Evolutionary conservation across 192 early-diverging fungal genomes (phyloP).

Genomic region (Backusella psychrophila): DNA sequence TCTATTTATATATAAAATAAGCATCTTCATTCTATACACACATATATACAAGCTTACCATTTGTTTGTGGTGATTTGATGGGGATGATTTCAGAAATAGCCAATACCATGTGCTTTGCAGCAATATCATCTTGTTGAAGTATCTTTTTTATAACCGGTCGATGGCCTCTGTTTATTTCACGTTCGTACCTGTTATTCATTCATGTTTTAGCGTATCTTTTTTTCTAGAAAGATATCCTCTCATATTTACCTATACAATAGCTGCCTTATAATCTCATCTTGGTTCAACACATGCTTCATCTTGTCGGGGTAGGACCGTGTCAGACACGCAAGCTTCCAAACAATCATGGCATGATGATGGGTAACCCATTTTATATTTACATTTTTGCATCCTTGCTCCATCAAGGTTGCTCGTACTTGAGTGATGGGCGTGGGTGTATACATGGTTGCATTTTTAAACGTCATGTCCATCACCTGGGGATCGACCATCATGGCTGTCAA

Average conservation of each 20-base stretch:
- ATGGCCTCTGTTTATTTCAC: constrained; percentile 61
- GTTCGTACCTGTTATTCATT: constrained; percentile 53
- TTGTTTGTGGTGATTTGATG: neutral
- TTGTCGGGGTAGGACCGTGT: constrained; percentile 51
- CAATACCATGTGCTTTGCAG: constrained; percentile 57
- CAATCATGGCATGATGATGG: constrained; percentile 69
- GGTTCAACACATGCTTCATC: constrained; percentile 37
- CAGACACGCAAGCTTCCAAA: constrained; percentile 71
- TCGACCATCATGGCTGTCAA: constrained; percentile 2
- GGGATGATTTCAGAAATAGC: constrained; percentile 50
- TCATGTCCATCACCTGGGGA: constrained; percentile 28
- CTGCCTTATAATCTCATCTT: constrained; percentile 46
- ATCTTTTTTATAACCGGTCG: constrained; percentile 61
- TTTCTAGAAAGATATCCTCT: neutral
- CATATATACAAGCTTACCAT: neutral
- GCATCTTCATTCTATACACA: neutral
- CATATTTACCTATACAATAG: constrained; percentile 46
- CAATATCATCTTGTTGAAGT: constrained; percentile 60
- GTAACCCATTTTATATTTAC: constrained; percentile 44
- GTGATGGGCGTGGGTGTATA: constrained; percentile 12
- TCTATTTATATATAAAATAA: neutral
- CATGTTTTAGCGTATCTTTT: too few species aligned
- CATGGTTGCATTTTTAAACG: constrained; percentile 15
- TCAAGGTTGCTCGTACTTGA: constrained; percentile 42
- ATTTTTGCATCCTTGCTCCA: constrained; percentile 40